A percentile compares a stretch with the other conserved stretches of the same genome.
Evolutionary conservation across 352 stramenopile species (phyloP).

Genomic region (Phytopythium litorale): DNA sequence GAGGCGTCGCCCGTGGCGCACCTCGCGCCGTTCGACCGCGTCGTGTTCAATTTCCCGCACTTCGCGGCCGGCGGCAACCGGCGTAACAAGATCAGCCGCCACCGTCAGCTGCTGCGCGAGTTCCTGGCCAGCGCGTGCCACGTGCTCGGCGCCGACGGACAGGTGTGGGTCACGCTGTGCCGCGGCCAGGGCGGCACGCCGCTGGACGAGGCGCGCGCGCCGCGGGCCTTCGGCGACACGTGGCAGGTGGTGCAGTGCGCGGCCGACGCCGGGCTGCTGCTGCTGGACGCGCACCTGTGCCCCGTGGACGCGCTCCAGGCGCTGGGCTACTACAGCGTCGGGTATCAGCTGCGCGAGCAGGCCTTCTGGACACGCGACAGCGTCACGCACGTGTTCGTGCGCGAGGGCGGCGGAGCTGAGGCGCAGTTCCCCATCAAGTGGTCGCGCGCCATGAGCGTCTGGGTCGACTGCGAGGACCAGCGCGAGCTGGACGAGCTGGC

Average conservation of each 20-base stretch:
- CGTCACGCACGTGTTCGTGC: conserved; percentile 68
- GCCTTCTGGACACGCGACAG: conserved; percentile 67
- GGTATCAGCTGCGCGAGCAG: conserved; percentile 71
- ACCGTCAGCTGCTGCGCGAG: conserved; percentile 68
- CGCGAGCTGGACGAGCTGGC: conserved; percentile 51
- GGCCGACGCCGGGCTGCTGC: conserved; percentile 44
- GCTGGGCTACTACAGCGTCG: conserved; percentile 80
- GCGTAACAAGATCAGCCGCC: conserved; percentile 81
- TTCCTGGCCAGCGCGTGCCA: conserved; percentile 69
- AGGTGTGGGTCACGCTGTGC: conserved; percentile 82
- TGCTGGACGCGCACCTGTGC: conserved; percentile 59
- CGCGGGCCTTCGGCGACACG: conserved; percentile 56
- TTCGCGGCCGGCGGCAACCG: conserved; percentile 64
- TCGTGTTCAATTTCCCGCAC: conserved; percentile 89
- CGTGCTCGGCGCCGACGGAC: conserved; percentile 46
- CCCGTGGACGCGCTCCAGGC: conserved; percentile 49
- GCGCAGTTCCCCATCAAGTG: conserved; percentile 58
- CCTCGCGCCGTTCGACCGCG: conserved; percentile 39
- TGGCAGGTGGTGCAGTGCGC: conserved; percentile 80
- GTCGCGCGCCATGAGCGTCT: conserved; percentile 74
- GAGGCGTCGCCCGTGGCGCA: conserved; percentile 25
- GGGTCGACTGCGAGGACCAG: conserved; percentile 43
- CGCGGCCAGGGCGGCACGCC: conserved; percentile 75
- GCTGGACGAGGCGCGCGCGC: conserved; percentile 44
- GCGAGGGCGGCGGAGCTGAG: conserved; percentile 30